A percentile compares a stretch with the other conserved stretches of the same genome.
Evolutionary conservation across 345 rosid species (phyloP).

Genomic region (Acer campestre): DNA sequence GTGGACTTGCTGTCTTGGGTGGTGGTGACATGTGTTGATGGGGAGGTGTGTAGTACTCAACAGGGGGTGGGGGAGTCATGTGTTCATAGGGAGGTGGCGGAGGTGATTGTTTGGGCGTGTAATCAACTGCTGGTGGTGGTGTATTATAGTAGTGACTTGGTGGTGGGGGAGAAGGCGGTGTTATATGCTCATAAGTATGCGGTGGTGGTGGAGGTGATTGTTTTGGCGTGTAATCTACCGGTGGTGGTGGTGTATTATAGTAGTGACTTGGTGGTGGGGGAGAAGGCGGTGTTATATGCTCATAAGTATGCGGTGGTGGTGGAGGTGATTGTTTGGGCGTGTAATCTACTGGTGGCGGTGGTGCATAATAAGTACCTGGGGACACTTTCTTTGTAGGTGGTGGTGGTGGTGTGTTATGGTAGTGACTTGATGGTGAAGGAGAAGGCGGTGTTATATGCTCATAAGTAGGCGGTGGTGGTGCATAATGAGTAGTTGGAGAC

Average conservation of each 20-base stretch:
- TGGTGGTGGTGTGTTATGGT: conserved; percentile 38
- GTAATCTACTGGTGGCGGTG: conserved; percentile 20
- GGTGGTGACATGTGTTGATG: conserved; percentile 31
- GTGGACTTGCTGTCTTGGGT: conserved; percentile 31
- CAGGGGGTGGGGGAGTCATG: conserved; percentile 31
- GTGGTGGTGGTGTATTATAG: conserved; percentile 42
- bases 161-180: conserved; percentile 28
- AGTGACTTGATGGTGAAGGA: conserved; percentile 24
- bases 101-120: conserved; percentile 13
- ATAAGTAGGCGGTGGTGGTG: conserved; percentile 11
- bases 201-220: conserved; percentile 41
- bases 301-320: conserved; percentile 31
- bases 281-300: conserved; percentile 19
- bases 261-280: conserved; percentile 17
- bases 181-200: conserved; percentile 2
- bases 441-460: conserved; percentile 19
- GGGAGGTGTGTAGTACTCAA: conserved; percentile 25
- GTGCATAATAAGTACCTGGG: conserved; percentile 33
- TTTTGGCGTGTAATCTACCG: not conserved
- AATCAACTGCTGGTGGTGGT: conserved; percentile 33
- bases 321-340: conserved; percentile 26
- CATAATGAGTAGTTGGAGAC: too few relatives aligned
- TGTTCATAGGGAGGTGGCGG: conserved; percentile 42
- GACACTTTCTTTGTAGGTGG: conserved; percentile 48
- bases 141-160: conserved; percentile 26